Base-by-base conservation (phyloP, 352 stramenopile genomes). In the Aphanomyces stellatus region DNA sequence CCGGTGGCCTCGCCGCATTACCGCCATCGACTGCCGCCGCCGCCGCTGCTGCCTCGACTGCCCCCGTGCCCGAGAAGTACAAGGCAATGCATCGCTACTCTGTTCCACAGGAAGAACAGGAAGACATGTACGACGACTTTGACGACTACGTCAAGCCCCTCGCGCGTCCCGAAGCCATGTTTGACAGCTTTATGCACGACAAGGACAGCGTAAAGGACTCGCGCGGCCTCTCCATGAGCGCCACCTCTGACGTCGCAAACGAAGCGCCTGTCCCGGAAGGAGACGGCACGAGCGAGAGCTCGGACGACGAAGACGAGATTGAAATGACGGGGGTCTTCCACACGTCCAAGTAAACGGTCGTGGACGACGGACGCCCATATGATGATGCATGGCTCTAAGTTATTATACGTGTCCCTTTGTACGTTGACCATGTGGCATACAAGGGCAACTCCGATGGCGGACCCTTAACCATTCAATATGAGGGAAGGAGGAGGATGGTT, bases 141-240 rank as follows among this genome's bases (percentile, higher is more conserved):
- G 60, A 67, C 3, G 28, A 37, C 1, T 28, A 63, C 7, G 19
- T 34, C 1, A 33, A 37, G 11, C 49, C 17, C 17, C 25, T 40
- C 7, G 25, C 25, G n/a, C 41, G 59, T 30, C 59, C 35, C 15
- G 24, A 33, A 27, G 35, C 41, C 3, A 42, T 35, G 4, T 67
- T 67, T 59, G 60, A 67, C 60, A 67, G 60, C 60, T 67, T 67
- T 24, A 24, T 67, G 33, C 37, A 49, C 22, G 60, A 67, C 60
- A 67, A 67, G 49, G 60, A 67, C 60, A 51, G 48, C 35, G 11
- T 46, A 11, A 46, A 46, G 37, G 37, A 46, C 1, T n/a, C 10
- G 24, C 49, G 49, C 49, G 28, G 49, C 49, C 25, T 25, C 42
- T 51, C 42, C n/a, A 46, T 46, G 37, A 46, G 37, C 8, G 49